Conservation (phyloP, 192 early-diverging fungal genomes). For the Coemansia sp. region DNA sequence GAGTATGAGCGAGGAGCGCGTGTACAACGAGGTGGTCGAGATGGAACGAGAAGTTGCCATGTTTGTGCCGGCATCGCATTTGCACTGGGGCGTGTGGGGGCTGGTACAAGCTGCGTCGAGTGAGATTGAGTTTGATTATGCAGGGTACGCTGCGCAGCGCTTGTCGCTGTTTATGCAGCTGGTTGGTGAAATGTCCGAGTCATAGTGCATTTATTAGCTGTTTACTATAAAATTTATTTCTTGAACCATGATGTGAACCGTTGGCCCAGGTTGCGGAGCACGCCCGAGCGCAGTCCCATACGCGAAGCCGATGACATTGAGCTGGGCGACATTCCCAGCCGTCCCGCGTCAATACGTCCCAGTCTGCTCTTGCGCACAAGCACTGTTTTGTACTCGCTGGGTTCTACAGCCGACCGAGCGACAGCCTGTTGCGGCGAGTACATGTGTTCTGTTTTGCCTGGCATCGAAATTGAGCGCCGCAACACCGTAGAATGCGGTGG, state of each 20-base stretch:
- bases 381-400: conserved; percentile 19
- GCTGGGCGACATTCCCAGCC: conserved; percentile 32
- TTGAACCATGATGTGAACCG: conserved; percentile 47
- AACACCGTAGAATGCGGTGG: conserved; percentile 16
- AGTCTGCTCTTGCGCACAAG: conserved; percentile 26
- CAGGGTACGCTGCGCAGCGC: conserved; percentile 64
- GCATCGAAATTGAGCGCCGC: conserved; percentile 54
- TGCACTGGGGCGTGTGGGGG: conserved; percentile 82
- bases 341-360: conserved; percentile 5
- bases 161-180: conserved; percentile 49
- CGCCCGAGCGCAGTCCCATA: conserved; percentile 32
- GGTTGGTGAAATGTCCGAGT: conserved; percentile 8
- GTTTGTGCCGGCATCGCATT: conserved; percentile 56
- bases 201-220: not conserved
- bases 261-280: conserved; percentile 30
- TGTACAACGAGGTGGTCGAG: conserved; percentile 21
- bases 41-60: conserved; percentile 32
- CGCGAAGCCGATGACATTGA: conserved; percentile 44
- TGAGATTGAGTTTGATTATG: conserved; percentile 79
- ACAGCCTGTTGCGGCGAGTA: conserved; percentile 22
- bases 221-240: conserved; percentile 18
- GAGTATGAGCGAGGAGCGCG: conserved; percentile 16
- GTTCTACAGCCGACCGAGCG: conserved; percentile 30
- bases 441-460: conserved; percentile 11
- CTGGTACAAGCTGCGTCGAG: conserved; percentile 72